Evolutionary conservation across 768 basidiomycete species (phyloP).

Genomic region (Pleurotus tuber-regium): DNA sequence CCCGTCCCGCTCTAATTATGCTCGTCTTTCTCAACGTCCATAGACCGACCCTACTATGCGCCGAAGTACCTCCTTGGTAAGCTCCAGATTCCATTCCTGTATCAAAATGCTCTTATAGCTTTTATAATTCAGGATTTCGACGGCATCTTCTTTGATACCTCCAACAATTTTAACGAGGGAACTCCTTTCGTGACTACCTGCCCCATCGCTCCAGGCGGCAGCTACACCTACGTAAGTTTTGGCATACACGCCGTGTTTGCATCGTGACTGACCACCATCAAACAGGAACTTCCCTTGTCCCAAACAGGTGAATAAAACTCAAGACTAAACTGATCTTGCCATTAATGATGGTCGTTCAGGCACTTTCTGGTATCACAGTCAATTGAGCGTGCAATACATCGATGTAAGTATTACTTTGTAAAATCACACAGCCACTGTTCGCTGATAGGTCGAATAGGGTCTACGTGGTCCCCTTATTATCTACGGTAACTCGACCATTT

Average conservation of each 20-base stretch:
- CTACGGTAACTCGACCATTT: slow-evolving; percentile 23
- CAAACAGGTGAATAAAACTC: too few species aligned
- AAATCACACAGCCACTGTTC: too few species aligned
- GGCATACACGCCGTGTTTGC: neutral
- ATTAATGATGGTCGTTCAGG: too few species aligned
- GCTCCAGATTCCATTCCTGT: too few species aligned
- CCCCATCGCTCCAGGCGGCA: slow-evolving; percentile 35
- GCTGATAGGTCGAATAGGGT: slow-evolving; percentile 22
- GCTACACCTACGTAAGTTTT: slow-evolving; percentile 28
- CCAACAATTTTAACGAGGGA: slow-evolving; percentile 29
- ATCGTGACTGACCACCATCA: neutral
- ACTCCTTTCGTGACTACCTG: slow-evolving; percentile 42
- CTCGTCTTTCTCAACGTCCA: neutral
- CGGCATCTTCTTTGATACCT: slow-evolving; percentile 23
- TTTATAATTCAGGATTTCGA: slow-evolving; percentile 28
- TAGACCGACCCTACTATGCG: slow-evolving; percentile 30
- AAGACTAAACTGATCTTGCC: too few species aligned
- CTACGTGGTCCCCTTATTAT: slow-evolving; percentile 32
- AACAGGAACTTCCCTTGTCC: slow-evolving; percentile 24
- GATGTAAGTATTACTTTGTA: slow-evolving; percentile 25
- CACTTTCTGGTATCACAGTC: slow-evolving; percentile 42
- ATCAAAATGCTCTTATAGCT: too few species aligned
- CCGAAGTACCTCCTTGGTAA: slow-evolving; percentile 26
- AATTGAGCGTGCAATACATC: slow-evolving; percentile 26
- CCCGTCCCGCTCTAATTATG: neutral